Percentiles rank a stretch among this genome's conserved stretches.
phyloP scores from a whole-genome alignment of 2,329 filamentous ascomycete genomes.

The Cytospora paraplurivora region DNA sequence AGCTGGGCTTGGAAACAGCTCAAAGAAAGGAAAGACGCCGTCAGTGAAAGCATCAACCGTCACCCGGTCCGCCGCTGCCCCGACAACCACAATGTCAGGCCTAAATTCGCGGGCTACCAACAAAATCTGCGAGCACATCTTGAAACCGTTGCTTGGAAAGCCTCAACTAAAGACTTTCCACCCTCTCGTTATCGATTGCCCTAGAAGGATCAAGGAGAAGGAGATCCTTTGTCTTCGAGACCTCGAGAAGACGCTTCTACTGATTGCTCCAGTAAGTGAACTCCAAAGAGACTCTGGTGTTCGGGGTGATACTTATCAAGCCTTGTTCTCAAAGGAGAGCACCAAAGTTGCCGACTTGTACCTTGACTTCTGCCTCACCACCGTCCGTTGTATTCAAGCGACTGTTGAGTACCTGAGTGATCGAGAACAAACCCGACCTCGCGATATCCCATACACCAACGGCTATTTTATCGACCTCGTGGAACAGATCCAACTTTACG shows the following conservation, averaged over 20 bases:
- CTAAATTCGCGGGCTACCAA: conserved; percentile 71
- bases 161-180: conserved; percentile 77
- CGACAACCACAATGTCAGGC: conserved; percentile 54
- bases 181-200: conserved; percentile 75
- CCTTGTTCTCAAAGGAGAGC: conserved; percentile 75
- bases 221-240: conserved; percentile 90
- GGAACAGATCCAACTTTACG: conserved; percentile 90
- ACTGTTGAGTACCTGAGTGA: conserved; percentile 85
- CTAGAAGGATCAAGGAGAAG: conserved; percentile 76
- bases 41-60: conserved; percentile 55
- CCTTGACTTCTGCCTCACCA: conserved; percentile 85
- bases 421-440: conserved; percentile 79
- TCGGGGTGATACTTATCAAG: conserved; percentile 69
- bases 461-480: conserved; percentile 96
- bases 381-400: conserved; percentile 86
- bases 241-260: conserved; percentile 89
- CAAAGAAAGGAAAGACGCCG: conserved; percentile 42
- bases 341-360: conserved; percentile 71
- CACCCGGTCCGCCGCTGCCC: conserved; percentile 59
- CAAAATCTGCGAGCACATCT: conserved; percentile 77
- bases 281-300: conserved; percentile 53
- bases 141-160: conserved; percentile 77
- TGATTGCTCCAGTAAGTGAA: conserved; percentile 89
- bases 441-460: conserved; percentile 90
- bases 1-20: conserved; percentile 45